A percentile compares a stretch with the other conserved stretches of the same genome.
Evolutionary conservation across 2,329 filamentous ascomycete genomes (phyloP).

Genomic region (Hypoxylon sp.): DNA sequence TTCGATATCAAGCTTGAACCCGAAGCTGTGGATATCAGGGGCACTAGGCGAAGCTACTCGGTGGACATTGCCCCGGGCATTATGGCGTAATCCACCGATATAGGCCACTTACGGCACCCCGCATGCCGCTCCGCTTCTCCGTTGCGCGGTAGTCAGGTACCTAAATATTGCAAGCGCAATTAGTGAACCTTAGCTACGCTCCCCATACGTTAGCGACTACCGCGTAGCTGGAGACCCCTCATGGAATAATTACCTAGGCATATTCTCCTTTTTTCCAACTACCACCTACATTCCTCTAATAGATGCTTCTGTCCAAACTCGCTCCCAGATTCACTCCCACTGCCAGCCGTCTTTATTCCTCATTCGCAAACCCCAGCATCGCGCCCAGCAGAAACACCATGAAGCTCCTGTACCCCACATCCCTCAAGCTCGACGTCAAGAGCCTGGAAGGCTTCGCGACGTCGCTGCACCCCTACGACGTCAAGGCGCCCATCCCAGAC

Average conservation of each 20-base stretch:
- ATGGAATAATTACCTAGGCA: background rate
- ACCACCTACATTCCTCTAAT: background rate
- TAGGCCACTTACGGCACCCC: slow-evolving; percentile 35
- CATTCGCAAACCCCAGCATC: background rate
- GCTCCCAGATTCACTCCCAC: background rate
- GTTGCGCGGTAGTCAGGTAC: slow-evolving; percentile 19
- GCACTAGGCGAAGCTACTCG: slow-evolving; percentile 32
- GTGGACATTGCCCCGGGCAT: slow-evolving; percentile 34
- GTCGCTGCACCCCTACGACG: slow-evolving; percentile 72
- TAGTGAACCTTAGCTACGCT: slow-evolving; percentile 5
- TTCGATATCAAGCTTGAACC: background rate
- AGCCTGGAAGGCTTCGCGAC: slow-evolving; percentile 72
- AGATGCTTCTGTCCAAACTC: slow-evolving; percentile 5
- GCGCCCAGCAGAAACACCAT: slow-evolving; percentile 55
- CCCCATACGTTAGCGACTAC: background rate
- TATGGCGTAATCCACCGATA: slow-evolving; percentile 25
- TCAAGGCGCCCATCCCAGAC: slow-evolving; percentile 68
- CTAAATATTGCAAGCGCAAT: slow-evolving; percentile 13
- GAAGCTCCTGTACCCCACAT: slow-evolving; percentile 79
- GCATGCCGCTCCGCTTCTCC: slow-evolving; percentile 27
- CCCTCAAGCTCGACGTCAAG: slow-evolving; percentile 69
- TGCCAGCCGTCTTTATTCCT: slow-evolving; percentile 3
- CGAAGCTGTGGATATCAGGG: slow-evolving; percentile 22
- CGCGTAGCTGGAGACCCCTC: background rate
- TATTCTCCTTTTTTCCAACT: slow-evolving; percentile 2